phyloP scores from a whole-genome alignment of 1,139 yeast species.

The Debaryomyces robertsiae region DNA sequence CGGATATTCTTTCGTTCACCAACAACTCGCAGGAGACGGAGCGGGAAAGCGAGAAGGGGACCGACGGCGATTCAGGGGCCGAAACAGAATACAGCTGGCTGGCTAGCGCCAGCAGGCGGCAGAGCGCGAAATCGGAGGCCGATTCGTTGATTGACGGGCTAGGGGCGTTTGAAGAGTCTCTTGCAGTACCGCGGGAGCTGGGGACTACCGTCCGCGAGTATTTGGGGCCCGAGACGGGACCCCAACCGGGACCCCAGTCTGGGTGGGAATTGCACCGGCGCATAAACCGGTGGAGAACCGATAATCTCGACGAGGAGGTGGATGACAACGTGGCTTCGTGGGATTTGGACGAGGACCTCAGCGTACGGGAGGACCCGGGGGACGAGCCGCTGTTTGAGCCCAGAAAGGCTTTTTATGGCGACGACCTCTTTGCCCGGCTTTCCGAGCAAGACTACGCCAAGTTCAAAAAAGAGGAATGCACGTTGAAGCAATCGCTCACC shows the following conservation, averaged over 20 bases:
- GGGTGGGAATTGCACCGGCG: constrained; percentile 12
- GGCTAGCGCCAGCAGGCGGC: neutral
- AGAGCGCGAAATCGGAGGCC: constrained; percentile 1
- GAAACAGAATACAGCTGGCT: neutral
- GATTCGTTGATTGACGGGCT: constrained; percentile 6
- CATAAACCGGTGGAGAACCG: constrained; percentile 21
- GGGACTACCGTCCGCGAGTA: no score
- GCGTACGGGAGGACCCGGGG: neutral
- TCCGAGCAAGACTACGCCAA: constrained; percentile 21
- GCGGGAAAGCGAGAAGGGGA: neutral
- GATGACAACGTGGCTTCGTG: constrained; percentile 50
- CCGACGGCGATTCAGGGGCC: neutral
- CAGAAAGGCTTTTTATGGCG: constrained; percentile 21
- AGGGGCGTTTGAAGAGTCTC: neutral
- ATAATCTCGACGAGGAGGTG: constrained; percentile 20
- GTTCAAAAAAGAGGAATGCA: constrained; percentile 14
- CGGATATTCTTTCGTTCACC: constrained; percentile 45
- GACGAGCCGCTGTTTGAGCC: neutral
- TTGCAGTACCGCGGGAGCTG: neutral
- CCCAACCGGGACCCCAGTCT: constrained; percentile 1
- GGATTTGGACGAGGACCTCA: constrained; percentile 44
- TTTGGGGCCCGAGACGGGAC: constrained; percentile 3
- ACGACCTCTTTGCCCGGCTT: constrained; percentile 21
- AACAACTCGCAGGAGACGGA: constrained; percentile 24
- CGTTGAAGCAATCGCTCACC: constrained; percentile 10